Evolutionary conservation across 1,139 yeast genomes (phyloP).

Genomic region (Pichia sp.): DNA sequence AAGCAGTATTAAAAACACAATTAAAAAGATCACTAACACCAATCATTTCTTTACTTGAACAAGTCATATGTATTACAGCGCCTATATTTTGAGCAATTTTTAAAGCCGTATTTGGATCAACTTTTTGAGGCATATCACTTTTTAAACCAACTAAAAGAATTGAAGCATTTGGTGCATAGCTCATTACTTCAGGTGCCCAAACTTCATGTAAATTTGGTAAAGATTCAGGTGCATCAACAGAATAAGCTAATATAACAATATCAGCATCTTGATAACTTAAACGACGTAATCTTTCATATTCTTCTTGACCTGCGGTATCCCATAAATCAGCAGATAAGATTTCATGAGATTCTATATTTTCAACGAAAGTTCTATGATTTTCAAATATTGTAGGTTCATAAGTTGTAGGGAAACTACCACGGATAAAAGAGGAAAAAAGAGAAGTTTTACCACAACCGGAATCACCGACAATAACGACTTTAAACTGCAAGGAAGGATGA

Average conservation of each 20-base stretch:
- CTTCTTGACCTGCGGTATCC: conserved; percentile 94
- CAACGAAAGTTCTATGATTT: conserved; percentile 64
- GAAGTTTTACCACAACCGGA: conserved; percentile 96
- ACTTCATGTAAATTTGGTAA: conserved; percentile 69
- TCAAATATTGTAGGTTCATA: conserved; percentile 92
- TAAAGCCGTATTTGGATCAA: conserved; percentile 28
- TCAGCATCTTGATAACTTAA: conserved; percentile 80
- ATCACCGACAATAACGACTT: conserved; percentile 86
- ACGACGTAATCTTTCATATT: conserved; percentile 79
- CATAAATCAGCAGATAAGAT: conserved; percentile 57
- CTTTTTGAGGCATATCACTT: conserved; percentile 45
- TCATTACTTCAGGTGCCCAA: conserved; percentile 84
- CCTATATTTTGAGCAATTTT: conserved; percentile 58
- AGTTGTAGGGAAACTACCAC: conserved; percentile 59
- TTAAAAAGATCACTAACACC: conserved; percentile 67
- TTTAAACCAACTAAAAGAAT: conserved; percentile 75
- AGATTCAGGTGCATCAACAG: conserved; percentile 59
- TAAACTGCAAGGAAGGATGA: conserved; percentile 38
- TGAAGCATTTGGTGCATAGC: conserved; percentile 78
- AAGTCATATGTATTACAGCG: conserved; percentile 72
- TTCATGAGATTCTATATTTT: conserved; percentile 40
- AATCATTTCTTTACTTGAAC: conserved; percentile 67
- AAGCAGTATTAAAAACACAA: conserved; percentile 26
- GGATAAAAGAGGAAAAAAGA: conserved; percentile 71
- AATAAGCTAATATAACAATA: conserved; percentile 66